A percentile compares a stretch with the other conserved stretches of the same genome.
These are phyloP conservation scores for Candida patagonica DNA, from an alignment of 805 yeast species.

Conservation along the genomic window DNA sequence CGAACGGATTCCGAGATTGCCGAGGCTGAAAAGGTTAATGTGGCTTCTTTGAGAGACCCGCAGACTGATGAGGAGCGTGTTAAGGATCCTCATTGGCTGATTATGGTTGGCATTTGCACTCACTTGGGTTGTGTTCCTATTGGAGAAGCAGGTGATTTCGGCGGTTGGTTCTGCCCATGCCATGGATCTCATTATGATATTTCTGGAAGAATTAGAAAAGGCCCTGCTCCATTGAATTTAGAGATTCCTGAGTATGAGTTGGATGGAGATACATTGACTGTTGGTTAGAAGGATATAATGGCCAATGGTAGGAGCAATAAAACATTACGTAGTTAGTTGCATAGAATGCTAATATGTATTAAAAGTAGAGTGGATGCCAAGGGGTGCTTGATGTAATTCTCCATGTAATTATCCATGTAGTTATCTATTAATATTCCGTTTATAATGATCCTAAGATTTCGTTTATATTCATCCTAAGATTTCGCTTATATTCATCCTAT, in stretches of 20 bases:
- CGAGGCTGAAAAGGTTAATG: constrained; percentile 83
- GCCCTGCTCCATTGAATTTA: constrained; percentile 98
- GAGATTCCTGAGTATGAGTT: constrained; percentile 92
- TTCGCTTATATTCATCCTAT: no score
- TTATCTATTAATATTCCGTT: neutral
- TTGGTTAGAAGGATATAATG: no score
- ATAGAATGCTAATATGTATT: neutral
- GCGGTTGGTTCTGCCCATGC: constrained; percentile 99
- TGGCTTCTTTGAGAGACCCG: constrained; percentile 82
- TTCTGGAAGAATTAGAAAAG: constrained; percentile 99
- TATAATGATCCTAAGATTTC: no score
- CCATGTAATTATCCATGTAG: neutral
- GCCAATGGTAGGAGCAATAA: no score
- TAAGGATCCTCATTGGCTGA: constrained; percentile 94
- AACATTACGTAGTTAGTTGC: no score
- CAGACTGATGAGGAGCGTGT: constrained; percentile 90
- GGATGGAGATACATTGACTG: constrained; percentile 64
- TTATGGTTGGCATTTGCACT: constrained; percentile 99
- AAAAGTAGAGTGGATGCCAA: neutral
- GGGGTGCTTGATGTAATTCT: neutral
- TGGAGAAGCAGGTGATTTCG: constrained; percentile 99
- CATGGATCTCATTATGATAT: constrained; percentile 99
- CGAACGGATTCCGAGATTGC: constrained; percentile 88
- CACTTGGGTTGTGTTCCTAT: constrained; percentile 99
- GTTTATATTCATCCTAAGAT: no score